Evolutionary conservation across 2,329 filamentous ascomycete genomes (phyloP), one percentile per base, ranked within the genome.

Genomic region (Neofusicoccum parvum): DNA sequence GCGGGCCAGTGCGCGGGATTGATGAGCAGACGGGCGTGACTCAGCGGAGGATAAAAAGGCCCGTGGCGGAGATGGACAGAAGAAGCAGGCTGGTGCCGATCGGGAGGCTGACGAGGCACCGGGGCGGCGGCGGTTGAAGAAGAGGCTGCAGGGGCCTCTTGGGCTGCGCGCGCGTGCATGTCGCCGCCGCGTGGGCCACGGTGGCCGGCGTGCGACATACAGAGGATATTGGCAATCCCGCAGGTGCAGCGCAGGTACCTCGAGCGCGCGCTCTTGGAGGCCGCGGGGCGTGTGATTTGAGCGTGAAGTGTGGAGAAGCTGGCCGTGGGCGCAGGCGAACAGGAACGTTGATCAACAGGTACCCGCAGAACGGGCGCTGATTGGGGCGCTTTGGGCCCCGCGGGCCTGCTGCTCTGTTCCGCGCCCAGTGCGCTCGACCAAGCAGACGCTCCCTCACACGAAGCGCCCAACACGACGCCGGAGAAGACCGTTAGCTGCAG

Each of bases 251-350:
- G 27, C 27, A 32, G 27, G 27, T 32, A 32, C 27, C 27, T 32
- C 49, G 27, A 23, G 4, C 2, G 10, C 48, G 17, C 7, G 45
- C 45, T 49, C 45, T 23, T 27, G 27, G 48, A 50, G 48, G 12
- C 15, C 15, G 32, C 15, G 9, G 14, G 43, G 15, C 20, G 32
- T 48, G 43, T 59, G 54, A 58, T 58, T 56, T 34, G 54, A 12
- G 27, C 17, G 54, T 58, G 39, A 23, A 48, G 43, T 60, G 56
- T 60, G 56, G 56, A 60, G 56, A 60, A 60, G 56, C 27, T 5
- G 27, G 5, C 6, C 5, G 27, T 32, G 6, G 11, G 43, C 39
- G 2, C n/a, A 20, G 32, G 41, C 56, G 10, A 60, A 48, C 43
- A n/a, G 32, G 41, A 27, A 32, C 27, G 56, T 39, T 36, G 56